Evolutionary conservation across 768 basidiomycete genomes (phyloP), one percentile per base, ranked within the genome.

Genomic region (Polyporus arcularius): DNA sequence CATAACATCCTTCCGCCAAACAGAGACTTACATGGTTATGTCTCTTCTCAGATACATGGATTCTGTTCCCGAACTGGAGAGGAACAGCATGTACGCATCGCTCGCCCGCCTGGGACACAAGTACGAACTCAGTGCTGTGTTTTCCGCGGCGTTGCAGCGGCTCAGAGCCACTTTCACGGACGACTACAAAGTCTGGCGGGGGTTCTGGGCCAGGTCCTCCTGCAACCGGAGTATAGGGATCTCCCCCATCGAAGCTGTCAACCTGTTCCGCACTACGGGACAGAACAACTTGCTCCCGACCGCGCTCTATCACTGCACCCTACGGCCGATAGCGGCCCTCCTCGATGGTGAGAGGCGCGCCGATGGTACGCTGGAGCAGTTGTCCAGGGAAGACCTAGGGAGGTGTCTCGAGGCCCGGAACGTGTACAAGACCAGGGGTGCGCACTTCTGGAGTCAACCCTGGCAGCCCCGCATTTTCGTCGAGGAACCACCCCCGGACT

Each of bases 21-120:
- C 21, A 26, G 7, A 16, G 4, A 21, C 43, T 45, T n/a, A 45
- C n/a, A n/a, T 4, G 21, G 21, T 26, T 26, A 26, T 26, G 21
- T n/a, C 43, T 12, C 21, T 45, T 16, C 1, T 5, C 43, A 45
- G 43, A 12, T 45, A 45, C 16, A n/a, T 16, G 43, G 43, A 45
- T 1, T 35, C 35, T 21, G 21, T 39, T 11, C 11, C 10, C 32
- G 32, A 35, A 4, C 32, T 18, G 50, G 11, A 45, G 1, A 7
- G 4, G 15, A 46, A 47, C 35, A 38, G 42, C 43, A 35, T 39
- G 2, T 30, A 30, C 35, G 62, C 54, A 0, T 53, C 62, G 12
- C 55, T 63, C 30, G 31, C 46, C 16, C 62, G 62, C 11, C 35
- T 63, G n/a, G 38, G 49, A 7, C 53, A 63, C 42, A 63, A 63